Conservation (phyloP, 345 rosid species). For the Acer campestre region DNA sequence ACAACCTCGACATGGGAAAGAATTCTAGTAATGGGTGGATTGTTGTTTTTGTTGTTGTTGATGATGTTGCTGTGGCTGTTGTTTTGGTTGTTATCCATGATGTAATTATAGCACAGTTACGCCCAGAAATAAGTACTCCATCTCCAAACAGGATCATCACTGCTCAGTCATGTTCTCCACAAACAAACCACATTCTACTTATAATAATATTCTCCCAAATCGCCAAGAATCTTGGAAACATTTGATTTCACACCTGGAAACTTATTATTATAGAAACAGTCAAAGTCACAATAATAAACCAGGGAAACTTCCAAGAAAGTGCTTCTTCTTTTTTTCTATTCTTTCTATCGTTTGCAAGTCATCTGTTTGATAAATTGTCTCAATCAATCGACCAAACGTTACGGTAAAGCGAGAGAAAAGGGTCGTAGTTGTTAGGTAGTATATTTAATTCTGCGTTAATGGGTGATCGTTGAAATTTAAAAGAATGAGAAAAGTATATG, state of each 20-base stretch:
- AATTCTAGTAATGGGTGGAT: conserved; percentile 10
- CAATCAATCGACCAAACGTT: neutral
- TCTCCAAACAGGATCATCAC: conserved; percentile 11
- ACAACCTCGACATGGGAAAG: conserved; percentile 29
- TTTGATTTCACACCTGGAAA: neutral
- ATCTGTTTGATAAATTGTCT: neutral
- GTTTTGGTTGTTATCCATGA: conserved; percentile 18
- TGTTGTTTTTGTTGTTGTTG: neutral
- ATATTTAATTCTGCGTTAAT: neutral
- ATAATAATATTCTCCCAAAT: neutral
- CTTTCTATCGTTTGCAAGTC: too few species aligned
- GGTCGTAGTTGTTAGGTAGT: neutral
- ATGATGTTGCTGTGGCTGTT: neutral
- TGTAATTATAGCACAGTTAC: neutral
- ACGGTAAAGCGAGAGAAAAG: neutral
- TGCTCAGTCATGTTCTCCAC: conserved; percentile 16
- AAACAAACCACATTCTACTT: neutral
- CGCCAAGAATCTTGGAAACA: neutral
- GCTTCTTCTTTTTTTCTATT: neutral
- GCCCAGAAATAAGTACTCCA: conserved; percentile 12
- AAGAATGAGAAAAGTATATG: neutral
- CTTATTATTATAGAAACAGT: neutral
- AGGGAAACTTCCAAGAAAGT: neutral
- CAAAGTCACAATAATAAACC: neutral
- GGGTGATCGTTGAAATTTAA: neutral